Conservation (phyloP, 257 asterid species). For the Mitragyna speciosa region DNA sequence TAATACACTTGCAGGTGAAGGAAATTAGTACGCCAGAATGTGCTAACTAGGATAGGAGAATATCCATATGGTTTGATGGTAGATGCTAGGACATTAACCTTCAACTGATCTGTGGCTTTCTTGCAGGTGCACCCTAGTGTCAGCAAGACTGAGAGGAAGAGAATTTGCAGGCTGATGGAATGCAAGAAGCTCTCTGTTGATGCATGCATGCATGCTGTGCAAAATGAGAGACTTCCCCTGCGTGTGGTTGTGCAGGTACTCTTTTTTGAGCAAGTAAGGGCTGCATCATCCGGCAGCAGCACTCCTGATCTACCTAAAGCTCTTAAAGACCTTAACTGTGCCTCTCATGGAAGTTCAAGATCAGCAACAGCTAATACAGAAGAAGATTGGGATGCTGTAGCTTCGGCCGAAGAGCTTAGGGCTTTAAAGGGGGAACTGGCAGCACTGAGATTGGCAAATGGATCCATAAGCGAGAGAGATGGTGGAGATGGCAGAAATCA, state of each 20-base stretch:
- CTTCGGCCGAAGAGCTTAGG: slow-evolving; percentile 82
- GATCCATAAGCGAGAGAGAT: slow-evolving; percentile 38
- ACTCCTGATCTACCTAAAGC: slow-evolving; percentile 91
- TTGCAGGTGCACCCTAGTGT: slow-evolving; percentile 80
- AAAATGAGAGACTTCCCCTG: slow-evolving; percentile 84
- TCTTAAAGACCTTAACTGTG: slow-evolving; percentile 66
- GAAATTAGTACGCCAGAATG: neutral
- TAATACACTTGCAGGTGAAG: neutral
- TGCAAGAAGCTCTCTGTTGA: slow-evolving; percentile 92
- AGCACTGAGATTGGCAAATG: slow-evolving; percentile 66
- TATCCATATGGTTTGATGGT: neutral
- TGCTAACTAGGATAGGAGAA: neutral
- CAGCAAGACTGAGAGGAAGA: slow-evolving; percentile 83
- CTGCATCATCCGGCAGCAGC: slow-evolving; percentile 94
- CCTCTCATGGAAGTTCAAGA: slow-evolving; percentile 75
- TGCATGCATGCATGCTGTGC: slow-evolving; percentile 94
- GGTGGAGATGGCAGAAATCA: slow-evolving; percentile 36
- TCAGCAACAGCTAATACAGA: slow-evolving; percentile 70
- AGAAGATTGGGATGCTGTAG: slow-evolving; percentile 97
- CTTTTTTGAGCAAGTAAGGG: slow-evolving; percentile 92
- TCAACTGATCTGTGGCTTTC: slow-evolving; percentile 6
- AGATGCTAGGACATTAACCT: neutral
- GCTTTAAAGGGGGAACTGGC: slow-evolving; percentile 84
- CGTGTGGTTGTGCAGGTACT: slow-evolving; percentile 91
- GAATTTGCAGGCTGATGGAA: slow-evolving; percentile 75